Evolutionary conservation across 1,139 yeast genomes (phyloP), one percentile per base, ranked within the genome.

Genomic region (Candida albicans): DNA sequence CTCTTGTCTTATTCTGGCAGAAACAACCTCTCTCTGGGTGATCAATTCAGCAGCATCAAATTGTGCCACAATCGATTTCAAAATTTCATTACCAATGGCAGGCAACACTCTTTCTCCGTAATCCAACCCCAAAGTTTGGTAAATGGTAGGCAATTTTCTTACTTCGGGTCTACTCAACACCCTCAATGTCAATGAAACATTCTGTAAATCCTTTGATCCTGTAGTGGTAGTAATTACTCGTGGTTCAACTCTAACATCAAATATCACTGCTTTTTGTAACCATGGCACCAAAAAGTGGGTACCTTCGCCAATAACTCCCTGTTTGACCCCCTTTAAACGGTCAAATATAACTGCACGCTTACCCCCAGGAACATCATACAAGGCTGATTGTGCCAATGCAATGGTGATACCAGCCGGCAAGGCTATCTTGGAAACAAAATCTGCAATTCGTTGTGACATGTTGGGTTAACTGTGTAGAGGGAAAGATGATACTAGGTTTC

Each of bases 11-110:
- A 95, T 91, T 67, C 87, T 81, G 44, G 90, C 87, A 32, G 96
- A 86, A 4, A 95, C 98, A 43, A 89, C 82, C 70, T 95, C 99
- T 73, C 99, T 81, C 75, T 93, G 97, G 22, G 98, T 93, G 59
- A 93, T 93, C 62, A 93, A 80, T 65, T 93, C 98, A 18, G 98
- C 96, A 28, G 99, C 99, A 65, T 93, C 98, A 58, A 93, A 93
- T 67, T 93, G 99, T 0, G 99, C 99, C 28, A 93, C 99, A 60
- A 90, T 89, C 40, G 95, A 82, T 70, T 93, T 93, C 62, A 93
- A 77, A 30, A 93, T 95, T 71, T 93, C 99, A 65, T 93, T 93
- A 53, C 97, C 96, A 63, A 93, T 91, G 13, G 98, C 93, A 18
- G 99, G 99, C 54, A 93, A 77, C 32, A 93, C 98, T 62, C 98